Evolutionary conservation across 371 early-diverging fungal genomes (phyloP), one percentile per base, ranked within the genome.

Genomic region (Mortierella sp.): DNA sequence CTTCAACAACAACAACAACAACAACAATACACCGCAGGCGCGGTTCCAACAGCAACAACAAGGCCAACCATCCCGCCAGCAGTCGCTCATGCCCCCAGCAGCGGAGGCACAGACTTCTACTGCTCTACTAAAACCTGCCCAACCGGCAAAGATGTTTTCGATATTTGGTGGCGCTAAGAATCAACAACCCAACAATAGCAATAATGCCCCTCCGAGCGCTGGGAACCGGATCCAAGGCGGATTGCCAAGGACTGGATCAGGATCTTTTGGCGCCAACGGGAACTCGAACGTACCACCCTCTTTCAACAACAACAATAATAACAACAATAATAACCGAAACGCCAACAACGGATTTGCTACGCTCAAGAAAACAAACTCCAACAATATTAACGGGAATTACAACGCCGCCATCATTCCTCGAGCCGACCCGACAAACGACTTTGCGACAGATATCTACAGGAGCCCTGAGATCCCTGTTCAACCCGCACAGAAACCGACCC

Each of bases 151-250:
- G 38, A 19, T 76, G 8, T 83, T 83, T 31, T 70, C 83, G 16
- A 83, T 83, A 57, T 83, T 83, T 76, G 72, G 83, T 83, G 80
- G 83, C 77, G 74, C 81, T 48, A 73, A 72, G 38, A 60, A 79
- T 45, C 76, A 73, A 83, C 28, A 26, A 48, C 58, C 26, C 38
- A 60, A 14, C 44, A 45, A 21, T 76, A 79, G 19, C 68, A 65
- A 38, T 19, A 65, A 34, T 9, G 16, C 63, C 26, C n/a, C 26
- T 26, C 54, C 54, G 19, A 57, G 7, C 57, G 1, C 26, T 8
- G 57, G 57, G 24, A 38, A 54, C 24, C 54, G 24, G 9, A 21
- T 38, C 9, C 65, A 65, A 65, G 38, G 63, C 8, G 63, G 38
- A 21, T 38, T 65, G 38, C 14, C 42, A 65, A 65, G 65, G 21